These are phyloP conservation scores for Alternaria sp. DNA, from an alignment of 2,329 filamentous ascomycete genomes.

Conservation along the genomic window DNA sequence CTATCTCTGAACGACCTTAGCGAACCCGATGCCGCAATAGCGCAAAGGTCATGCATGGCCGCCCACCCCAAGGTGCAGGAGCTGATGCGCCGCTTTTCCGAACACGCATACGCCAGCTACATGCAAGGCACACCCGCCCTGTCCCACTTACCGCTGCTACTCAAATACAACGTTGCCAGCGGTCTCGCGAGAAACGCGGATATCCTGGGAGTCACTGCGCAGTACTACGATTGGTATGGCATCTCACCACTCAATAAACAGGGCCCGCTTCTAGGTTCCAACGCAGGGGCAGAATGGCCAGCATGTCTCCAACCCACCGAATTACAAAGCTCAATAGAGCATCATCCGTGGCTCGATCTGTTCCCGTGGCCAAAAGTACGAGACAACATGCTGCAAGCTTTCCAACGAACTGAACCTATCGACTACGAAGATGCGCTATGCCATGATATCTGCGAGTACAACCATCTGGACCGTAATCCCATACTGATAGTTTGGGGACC, in stretches of 20 bases:
- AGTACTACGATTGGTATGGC: slow-evolving; percentile 17
- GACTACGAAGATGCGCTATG: slow-evolving; percentile 30
- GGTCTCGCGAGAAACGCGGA: slow-evolving; percentile 16
- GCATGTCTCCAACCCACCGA: background rate
- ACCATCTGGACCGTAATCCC: slow-evolving; percentile 1
- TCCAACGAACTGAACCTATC: slow-evolving; percentile 42
- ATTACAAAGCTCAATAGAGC: slow-evolving; percentile 45
- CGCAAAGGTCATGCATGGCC: slow-evolving; percentile 2
- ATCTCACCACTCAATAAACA: slow-evolving; percentile 23
- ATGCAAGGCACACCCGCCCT: slow-evolving; percentile 17
- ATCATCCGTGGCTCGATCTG: slow-evolving; percentile 52
- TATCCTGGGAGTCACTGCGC: slow-evolving; percentile 12
- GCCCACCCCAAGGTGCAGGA: slow-evolving; percentile 11
- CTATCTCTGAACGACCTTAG: background rate
- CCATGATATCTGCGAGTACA: slow-evolving; percentile 19
- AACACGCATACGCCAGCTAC: slow-evolving; percentile 26
- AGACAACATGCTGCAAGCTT: slow-evolving; percentile 42
- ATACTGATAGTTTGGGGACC: slow-evolving; percentile 58
- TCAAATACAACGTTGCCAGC: slow-evolving; percentile 18
- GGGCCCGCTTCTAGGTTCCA: background rate
- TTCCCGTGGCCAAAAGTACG: slow-evolving; percentile 48
- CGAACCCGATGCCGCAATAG: background rate
- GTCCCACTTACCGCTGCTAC: slow-evolving; percentile 17
- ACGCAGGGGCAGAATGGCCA: background rate
- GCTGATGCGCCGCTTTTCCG: slow-evolving; percentile 19